Conservation (phyloP, 495 filamentous ascomycete species). For the Aspergillus sclerotiicarbonarius region DNA sequence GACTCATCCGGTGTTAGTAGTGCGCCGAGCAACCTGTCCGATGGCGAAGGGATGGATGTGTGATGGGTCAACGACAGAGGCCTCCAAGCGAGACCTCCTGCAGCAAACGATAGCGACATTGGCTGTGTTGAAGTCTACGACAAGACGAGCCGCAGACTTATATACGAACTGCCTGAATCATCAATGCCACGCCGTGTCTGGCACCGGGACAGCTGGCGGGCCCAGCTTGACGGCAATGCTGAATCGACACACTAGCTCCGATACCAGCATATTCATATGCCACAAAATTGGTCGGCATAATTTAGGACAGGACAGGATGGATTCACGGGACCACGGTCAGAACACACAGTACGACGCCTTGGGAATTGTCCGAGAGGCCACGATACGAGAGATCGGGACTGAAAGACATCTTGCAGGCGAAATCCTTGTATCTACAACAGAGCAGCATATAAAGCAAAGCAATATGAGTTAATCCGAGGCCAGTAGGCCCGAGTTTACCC, state of each 20-base stretch:
- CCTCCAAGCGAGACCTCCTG: not conserved
- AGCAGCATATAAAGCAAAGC: not conserved
- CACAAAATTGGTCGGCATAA: too few relatives aligned
- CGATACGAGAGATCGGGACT: not conserved
- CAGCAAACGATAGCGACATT: not conserved
- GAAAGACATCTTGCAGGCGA: not conserved
- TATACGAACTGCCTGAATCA: not conserved
- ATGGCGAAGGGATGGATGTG: conserved; percentile 39
- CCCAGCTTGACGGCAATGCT: not conserved
- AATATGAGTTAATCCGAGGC: not conserved
- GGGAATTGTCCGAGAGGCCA: not conserved
- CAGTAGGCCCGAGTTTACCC: not conserved
- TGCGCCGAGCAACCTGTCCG: conserved; percentile 42
- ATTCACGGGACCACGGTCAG: not conserved
- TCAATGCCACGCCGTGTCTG: not conserved
- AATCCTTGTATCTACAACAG: conserved; percentile 1
- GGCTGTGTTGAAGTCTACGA: not conserved
- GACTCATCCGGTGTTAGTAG: conserved; percentile 46
- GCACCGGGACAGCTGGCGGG: not conserved
- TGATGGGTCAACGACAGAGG: conserved; percentile 20
- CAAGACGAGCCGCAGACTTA: not conserved
- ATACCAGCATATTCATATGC: not conserved
- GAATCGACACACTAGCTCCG: not conserved
- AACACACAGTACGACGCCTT: not conserved
- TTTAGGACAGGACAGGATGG: too few relatives aligned